Percentiles rank a stretch among this genome's conserved stretches.
phyloP scores from a whole-genome alignment of 176 grass and related monocot species.

The Sorghum bicolor region Sorghum_bicolor_NCBIv3 NC_012876.2:1809501-1810000 shows the following conservation, averaged over 20 bases:
- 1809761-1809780: conserved; percentile 74
- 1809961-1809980: too few species aligned
- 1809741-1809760: conserved; percentile 49
- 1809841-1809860: background rate
- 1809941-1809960: background rate
- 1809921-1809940: background rate
- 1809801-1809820: conserved; percentile 2
- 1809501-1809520: background rate
- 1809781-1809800: conserved; percentile 72
- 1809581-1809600: background rate
- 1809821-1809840: background rate
- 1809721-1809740: conserved; percentile 58
- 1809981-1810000: too few species aligned
- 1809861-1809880: background rate
- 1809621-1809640: conserved; percentile 87
- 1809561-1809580: background rate
- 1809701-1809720: conserved; percentile 86
- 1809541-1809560: background rate
- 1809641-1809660: conserved; percentile 71
- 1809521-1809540: background rate
- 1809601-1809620: conserved; percentile 43
- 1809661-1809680: conserved; percentile 93
- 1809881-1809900: background rate
- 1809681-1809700: conserved; percentile 97
- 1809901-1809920: background rate